Evolutionary conservation across 306 rosid species (phyloP).

Genomic region (Sicyos baderoa): DNA sequence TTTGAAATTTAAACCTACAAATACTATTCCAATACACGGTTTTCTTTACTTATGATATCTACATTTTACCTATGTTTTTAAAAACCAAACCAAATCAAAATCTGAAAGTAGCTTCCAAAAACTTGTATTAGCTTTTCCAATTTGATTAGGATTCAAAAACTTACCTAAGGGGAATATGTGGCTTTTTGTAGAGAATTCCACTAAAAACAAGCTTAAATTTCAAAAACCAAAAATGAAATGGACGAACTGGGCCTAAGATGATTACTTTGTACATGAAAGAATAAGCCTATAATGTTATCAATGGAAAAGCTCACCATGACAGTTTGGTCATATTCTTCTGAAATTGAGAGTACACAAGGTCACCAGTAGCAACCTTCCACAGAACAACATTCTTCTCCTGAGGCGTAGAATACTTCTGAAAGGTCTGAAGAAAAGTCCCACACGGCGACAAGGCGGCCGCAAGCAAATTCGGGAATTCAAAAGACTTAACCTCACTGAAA

Average conservation of each 20-base stretch:
- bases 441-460: constrained; percentile 62
- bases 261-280: not conserved
- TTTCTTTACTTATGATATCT: no score
- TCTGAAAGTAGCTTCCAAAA: no score
- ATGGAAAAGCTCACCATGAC: constrained; percentile 45
- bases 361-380: constrained; percentile 59
- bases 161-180: no score
- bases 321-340: constrained; percentile 63
- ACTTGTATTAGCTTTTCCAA: no score
- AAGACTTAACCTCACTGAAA: constrained; percentile 53
- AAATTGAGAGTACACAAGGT: constrained; percentile 46
- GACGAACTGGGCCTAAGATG: not conserved
- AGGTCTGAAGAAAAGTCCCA: constrained; percentile 70
- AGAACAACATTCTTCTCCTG: constrained; percentile 66
- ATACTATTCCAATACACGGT: no score
- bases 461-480: constrained; percentile 47
- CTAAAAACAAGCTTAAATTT: no score
- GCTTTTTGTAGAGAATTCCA: no score
- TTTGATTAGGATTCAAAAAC: no score
- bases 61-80: no score
- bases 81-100: no score
- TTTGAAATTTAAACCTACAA: no score
- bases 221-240: no score
- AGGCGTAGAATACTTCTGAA: constrained; percentile 53
- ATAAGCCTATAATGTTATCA: not conserved